Percentiles rank a stretch among this genome's conserved stretches.
phyloP scores from a whole-genome alignment of 139 green algal species.

The Yamagishiella unicocca region DNA sequence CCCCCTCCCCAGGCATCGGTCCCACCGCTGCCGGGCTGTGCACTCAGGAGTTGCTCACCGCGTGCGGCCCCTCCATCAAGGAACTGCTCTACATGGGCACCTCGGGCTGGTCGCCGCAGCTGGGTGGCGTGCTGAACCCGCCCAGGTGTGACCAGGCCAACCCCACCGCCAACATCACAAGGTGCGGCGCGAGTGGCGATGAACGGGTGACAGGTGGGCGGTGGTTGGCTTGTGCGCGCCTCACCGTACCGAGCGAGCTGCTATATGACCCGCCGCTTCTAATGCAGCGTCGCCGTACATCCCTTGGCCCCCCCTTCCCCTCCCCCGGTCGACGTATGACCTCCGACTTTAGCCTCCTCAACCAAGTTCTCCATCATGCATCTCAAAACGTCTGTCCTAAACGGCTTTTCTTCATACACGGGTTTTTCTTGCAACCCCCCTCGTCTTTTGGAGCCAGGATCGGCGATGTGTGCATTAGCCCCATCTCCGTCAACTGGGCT shows the following conservation, averaged over 20 bases:
- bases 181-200: too few relatives aligned
- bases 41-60: slow-evolving; percentile 60
- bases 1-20: slow-evolving; percentile 69
- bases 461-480: slow-evolving; percentile 58
- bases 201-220: too few relatives aligned
- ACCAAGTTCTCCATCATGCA: too few relatives aligned
- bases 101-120: slow-evolving; percentile 69
- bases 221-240: too few relatives aligned
- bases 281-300: too few relatives aligned
- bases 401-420: too few relatives aligned
- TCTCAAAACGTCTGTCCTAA: too few relatives aligned
- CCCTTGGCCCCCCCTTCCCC: not conserved
- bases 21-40: slow-evolving; percentile 62
- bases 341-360: too few relatives aligned
- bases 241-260: too few relatives aligned
- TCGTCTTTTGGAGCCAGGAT: not conserved
- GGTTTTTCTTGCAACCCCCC: not conserved
- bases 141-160: slow-evolving; percentile 53
- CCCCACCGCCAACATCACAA: slow-evolving; percentile 41
- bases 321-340: too few relatives aligned
- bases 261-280: too few relatives aligned
- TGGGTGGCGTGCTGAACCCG: slow-evolving; percentile 66
- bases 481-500: slow-evolving; percentile 71
- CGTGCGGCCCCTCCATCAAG: slow-evolving; percentile 59
- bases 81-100: slow-evolving; percentile 74